Evolutionary conservation across 179 eudicot species (phyloP).

Genomic region (Corrigiola litoralis): DNA sequence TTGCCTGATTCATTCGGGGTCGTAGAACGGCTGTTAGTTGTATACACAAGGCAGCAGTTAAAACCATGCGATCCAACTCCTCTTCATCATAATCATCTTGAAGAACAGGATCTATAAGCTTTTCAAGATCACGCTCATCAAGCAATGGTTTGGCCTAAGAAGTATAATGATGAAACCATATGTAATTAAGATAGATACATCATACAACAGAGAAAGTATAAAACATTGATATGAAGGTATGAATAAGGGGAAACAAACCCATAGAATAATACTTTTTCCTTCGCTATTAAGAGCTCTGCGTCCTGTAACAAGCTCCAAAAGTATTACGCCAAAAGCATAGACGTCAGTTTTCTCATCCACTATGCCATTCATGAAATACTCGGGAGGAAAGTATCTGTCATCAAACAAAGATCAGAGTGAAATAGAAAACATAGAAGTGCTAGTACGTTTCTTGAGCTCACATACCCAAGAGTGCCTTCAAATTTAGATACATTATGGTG

Average conservation of each 20-base stretch:
- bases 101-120: conserved; percentile 70
- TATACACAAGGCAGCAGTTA: conserved; percentile 74
- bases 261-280: conserved; percentile 57
- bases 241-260: conserved; percentile 22
- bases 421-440: background rate
- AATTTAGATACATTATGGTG: conserved; percentile 56
- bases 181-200: too few relatives aligned
- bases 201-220: background rate
- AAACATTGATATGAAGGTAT: background rate
- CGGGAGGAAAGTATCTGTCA: conserved; percentile 80
- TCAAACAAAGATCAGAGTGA: conserved; percentile 3
- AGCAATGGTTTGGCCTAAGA: conserved; percentile 78
- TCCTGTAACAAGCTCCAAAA: conserved; percentile 82
- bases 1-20: conserved; percentile 83
- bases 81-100: conserved; percentile 41
- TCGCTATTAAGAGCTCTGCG: conserved; percentile 72
- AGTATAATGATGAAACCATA: background rate
- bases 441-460: background rate
- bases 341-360: conserved; percentile 85
- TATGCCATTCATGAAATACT: conserved; percentile 82
- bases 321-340: conserved; percentile 65
- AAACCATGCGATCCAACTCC: conserved; percentile 71
- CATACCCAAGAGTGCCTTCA: conserved; percentile 90
- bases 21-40: conserved; percentile 67
- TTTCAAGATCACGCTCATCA: conserved; percentile 50